Conservation (phyloP, 2,329 filamentous ascomycete species). For the Hymenotorrendiella dingleyae region DNA sequence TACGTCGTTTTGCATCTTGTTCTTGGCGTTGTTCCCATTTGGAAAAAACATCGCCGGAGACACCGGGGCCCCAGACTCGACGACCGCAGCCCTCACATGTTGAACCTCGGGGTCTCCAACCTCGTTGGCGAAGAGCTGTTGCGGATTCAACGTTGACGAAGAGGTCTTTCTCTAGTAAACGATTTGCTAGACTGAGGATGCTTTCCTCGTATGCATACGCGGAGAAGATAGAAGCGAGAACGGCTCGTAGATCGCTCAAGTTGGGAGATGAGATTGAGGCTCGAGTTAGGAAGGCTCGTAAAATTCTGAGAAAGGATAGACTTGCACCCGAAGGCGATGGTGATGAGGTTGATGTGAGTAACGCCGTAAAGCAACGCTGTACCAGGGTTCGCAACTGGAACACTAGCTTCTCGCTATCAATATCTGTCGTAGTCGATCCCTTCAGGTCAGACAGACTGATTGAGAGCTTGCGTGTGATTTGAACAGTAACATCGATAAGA, state of each 20-base stretch:
- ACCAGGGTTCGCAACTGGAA: slow-evolving; percentile 70
- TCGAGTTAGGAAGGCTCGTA: slow-evolving; percentile 80
- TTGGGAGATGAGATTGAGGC: slow-evolving; percentile 79
- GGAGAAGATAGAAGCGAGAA: slow-evolving; percentile 84
- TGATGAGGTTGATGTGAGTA: slow-evolving; percentile 68
- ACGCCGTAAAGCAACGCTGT: slow-evolving; percentile 83
- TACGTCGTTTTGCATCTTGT: slow-evolving; percentile 38
- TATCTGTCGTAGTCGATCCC: slow-evolving; percentile 17
- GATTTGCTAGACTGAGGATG: slow-evolving; percentile 77
- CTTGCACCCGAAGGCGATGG: slow-evolving; percentile 38
- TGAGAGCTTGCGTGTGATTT: slow-evolving; percentile 59
- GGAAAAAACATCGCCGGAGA: slow-evolving; percentile 70
- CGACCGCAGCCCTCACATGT: slow-evolving; percentile 81
- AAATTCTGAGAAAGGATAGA: slow-evolving; percentile 78
- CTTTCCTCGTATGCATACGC: slow-evolving; percentile 95
- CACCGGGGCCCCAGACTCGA: slow-evolving; percentile 83
- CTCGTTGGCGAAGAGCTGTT: slow-evolving; percentile 68
- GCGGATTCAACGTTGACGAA: slow-evolving; percentile 78
- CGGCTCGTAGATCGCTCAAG: slow-evolving; percentile 76
- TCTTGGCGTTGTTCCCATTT: slow-evolving; percentile 67
- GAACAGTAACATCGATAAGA: slow-evolving; percentile 54
- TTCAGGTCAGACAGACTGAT: slow-evolving; percentile 42
- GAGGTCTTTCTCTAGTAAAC: slow-evolving; percentile 80
- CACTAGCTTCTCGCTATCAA: slow-evolving; percentile 58
- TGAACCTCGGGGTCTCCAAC: slow-evolving; percentile 83